Conservation (phyloP, 2,329 filamentous ascomycete genomes). For the Chaetothyriales sp. region DNA sequence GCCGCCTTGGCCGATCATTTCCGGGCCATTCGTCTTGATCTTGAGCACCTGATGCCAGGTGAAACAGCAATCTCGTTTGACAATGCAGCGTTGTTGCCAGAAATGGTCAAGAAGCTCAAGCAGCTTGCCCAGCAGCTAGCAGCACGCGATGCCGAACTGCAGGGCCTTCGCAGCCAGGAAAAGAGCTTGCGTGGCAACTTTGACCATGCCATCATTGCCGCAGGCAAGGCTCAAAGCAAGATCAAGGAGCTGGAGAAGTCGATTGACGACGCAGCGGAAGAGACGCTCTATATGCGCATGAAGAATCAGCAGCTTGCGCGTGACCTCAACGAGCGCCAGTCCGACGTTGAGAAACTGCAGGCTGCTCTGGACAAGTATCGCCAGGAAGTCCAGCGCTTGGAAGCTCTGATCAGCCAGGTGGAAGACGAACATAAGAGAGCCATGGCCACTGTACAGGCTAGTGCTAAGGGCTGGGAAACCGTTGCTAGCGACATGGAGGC, state of each 20-base stretch:
- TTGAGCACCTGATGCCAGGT: constrained; percentile 30
- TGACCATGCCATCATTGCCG: constrained; percentile 25
- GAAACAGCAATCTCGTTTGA: constrained; percentile 26
- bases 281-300: constrained; percentile 31
- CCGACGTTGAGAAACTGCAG: constrained; percentile 29
- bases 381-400: constrained; percentile 28
- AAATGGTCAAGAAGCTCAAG: constrained; percentile 26
- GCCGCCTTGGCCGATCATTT: constrained; percentile 26
- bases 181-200: constrained; percentile 30
- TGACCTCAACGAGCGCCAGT: constrained; percentile 26
- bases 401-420: constrained; percentile 27
- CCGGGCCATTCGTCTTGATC: constrained; percentile 28
- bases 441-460: constrained; percentile 25
- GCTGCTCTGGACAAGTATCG: constrained; percentile 30
- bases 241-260: constrained; percentile 25
- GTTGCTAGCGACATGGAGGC: constrained; percentile 23
- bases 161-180: constrained; percentile 25
- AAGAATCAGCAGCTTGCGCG: constrained; percentile 28
- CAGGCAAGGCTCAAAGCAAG: constrained; percentile 24
- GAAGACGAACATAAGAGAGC: constrained; percentile 26
- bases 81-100: constrained; percentile 26
- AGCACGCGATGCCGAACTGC: constrained; percentile 23
- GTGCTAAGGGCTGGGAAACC: constrained; percentile 19
- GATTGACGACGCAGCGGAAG: constrained; percentile 28
- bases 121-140: constrained; percentile 18